Evolutionary conservation across 352 stramenopile genomes (phyloP).

Genomic region (Phytophthora pini): DNA sequence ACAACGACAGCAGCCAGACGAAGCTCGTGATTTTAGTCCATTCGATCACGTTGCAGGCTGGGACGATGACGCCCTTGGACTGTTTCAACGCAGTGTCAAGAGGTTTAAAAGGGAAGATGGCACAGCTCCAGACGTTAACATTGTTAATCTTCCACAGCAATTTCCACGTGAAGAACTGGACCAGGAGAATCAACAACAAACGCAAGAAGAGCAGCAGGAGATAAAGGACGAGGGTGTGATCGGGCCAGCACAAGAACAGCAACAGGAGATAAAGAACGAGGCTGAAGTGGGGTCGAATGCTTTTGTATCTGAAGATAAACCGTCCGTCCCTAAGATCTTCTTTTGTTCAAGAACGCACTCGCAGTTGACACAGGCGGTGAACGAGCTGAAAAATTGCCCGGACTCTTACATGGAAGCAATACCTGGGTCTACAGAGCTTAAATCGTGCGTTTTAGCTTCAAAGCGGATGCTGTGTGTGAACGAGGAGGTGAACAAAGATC

Average conservation of each 20-base stretch:
- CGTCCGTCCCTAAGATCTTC: slow-evolving; percentile 58
- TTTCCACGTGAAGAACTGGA: slow-evolving; percentile 8
- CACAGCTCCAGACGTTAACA: slow-evolving; percentile 10
- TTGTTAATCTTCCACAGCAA: not conserved
- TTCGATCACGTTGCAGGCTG: slow-evolving; percentile 7
- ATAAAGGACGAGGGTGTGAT: too few relatives aligned
- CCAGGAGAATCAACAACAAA: slow-evolving; percentile 7
- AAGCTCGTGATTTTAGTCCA: not conserved
- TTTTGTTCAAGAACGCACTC: slow-evolving; percentile 88
- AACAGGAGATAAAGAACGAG: slow-evolving; percentile 9
- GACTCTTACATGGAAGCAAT: slow-evolving; percentile 47
- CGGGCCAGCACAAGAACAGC: not conserved
- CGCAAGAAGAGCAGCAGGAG: not conserved
- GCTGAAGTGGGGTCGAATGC: slow-evolving; percentile 5
- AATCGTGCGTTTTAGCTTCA: slow-evolving; percentile 76
- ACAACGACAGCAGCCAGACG: not conserved
- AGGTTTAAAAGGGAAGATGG: slow-evolving; percentile 32
- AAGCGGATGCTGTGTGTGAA: slow-evolving; percentile 82
- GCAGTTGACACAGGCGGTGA: slow-evolving; percentile 77
- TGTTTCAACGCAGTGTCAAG: slow-evolving; percentile 42
- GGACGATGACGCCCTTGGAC: slow-evolving; percentile 38
- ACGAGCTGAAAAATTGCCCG: slow-evolving; percentile 77
- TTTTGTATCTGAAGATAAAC: slow-evolving; percentile 23
- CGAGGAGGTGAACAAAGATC: slow-evolving; percentile 60
- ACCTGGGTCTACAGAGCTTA: slow-evolving; percentile 49